A percentile compares a stretch with the other conserved stretches of the same genome.
phyloP scores from a whole-genome alignment of 2,329 filamentous ascomycete species.

The Passalora sequoiae region DNA sequence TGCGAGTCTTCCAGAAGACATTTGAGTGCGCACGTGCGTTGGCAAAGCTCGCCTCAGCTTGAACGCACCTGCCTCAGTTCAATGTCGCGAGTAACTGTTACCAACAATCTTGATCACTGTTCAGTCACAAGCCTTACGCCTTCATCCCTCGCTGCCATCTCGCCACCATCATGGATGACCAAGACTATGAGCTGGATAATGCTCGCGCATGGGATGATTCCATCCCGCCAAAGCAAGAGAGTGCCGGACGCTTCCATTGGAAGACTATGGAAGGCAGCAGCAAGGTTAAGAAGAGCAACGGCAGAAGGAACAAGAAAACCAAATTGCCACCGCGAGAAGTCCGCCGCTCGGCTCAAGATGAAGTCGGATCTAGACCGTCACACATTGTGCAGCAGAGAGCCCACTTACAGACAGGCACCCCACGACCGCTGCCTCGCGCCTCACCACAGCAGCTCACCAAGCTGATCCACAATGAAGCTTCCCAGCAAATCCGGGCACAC shows the following conservation, averaged over 20 bases:
- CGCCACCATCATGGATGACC: conserved; percentile 4
- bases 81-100: too few species aligned
- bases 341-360: neutral
- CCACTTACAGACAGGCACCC: neutral
- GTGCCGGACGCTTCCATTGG: conserved; percentile 2
- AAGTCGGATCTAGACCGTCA: neutral
- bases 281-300: neutral
- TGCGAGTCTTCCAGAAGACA: too few species aligned
- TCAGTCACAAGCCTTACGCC: too few species aligned
- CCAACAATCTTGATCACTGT: too few species aligned
- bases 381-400: neutral
- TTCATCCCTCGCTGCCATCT: too few species aligned
- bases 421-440: neutral
- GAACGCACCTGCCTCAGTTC: too few species aligned
- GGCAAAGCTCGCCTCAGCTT: too few species aligned
- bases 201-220: conserved; percentile 18
- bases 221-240: neutral
- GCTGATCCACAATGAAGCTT: neutral
- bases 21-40: too few species aligned
- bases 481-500: neutral
- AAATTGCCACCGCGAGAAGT: neutral
- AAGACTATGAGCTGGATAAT: conserved; percentile 17
- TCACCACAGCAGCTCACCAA: neutral
- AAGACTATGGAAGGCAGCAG: neutral
- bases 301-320: neutral